Evolutionary conservation across 495 filamentous ascomycete species (phyloP).

Genomic region (Chaetomium tenue): DNA sequence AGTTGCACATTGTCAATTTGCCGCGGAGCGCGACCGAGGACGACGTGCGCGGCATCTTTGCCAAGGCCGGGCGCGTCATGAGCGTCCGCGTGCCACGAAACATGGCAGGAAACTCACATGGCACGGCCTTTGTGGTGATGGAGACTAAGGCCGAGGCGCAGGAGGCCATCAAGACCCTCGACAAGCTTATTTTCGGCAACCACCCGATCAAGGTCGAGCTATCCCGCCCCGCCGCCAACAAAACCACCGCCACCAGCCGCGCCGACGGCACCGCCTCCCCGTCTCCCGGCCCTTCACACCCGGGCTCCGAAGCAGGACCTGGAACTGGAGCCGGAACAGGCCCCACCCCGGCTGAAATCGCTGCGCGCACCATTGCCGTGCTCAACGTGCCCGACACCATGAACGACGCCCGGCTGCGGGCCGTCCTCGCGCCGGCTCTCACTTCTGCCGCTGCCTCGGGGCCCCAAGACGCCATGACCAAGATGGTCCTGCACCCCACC

Average conservation of each 20-base stretch:
- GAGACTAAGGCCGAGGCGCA: conserved; percentile 69
- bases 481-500: conserved; percentile 66
- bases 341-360: conserved; percentile 36
- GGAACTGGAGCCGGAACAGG: conserved; percentile 24
- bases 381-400: conserved; percentile 68
- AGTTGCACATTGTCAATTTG: conserved; percentile 78
- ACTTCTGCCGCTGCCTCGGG: too few species aligned
- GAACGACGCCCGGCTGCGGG: conserved; percentile 67
- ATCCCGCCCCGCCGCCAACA: conserved; percentile 49
- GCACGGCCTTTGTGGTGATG: conserved; percentile 76
- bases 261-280: conserved; percentile 22
- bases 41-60: conserved; percentile 68
- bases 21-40: conserved; percentile 62
- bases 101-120: conserved; percentile 63
- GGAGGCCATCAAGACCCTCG: conserved; percentile 61
- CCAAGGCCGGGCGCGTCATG: conserved; percentile 71
- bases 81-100: conserved; percentile 62
- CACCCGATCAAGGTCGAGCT: conserved; percentile 68
- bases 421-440: conserved; percentile 57
- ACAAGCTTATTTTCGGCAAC: conserved; percentile 67
- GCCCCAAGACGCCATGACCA: conserved; percentile 47
- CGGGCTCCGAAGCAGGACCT: background rate
- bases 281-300: conserved; percentile 36
- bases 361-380: conserved; percentile 59
- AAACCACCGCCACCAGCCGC: conserved; percentile 41